Conservation (phyloP, 108 stramenopile genomes). For the Skeletonema costatum region DNA sequence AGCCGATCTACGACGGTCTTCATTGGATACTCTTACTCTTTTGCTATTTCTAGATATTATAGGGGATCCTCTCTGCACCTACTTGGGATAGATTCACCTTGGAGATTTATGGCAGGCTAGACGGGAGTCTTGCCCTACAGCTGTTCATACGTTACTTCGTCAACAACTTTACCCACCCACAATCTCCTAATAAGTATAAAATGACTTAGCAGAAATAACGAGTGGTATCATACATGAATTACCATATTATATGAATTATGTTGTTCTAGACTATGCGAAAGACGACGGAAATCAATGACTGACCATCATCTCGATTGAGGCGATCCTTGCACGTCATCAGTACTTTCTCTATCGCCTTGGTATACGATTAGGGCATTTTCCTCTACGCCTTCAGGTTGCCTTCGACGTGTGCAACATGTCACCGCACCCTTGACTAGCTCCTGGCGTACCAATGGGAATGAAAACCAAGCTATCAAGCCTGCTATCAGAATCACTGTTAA, state of each 20-base stretch:
- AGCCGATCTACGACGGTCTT: too few species aligned
- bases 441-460: slow-evolving; percentile 13
- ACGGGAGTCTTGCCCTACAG: too few species aligned
- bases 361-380: neutral
- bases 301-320: neutral
- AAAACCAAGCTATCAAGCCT: slow-evolving; percentile 2
- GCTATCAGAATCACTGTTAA: slow-evolving; percentile 2
- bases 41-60: too few species aligned
- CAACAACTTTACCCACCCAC: too few species aligned
- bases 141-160: too few species aligned
- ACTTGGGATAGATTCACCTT: too few species aligned
- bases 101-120: too few species aligned
- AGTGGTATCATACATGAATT: neutral
- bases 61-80: too few species aligned
- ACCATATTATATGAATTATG: neutral
- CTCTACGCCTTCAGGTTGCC: neutral
- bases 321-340: neutral
- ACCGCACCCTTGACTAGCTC: neutral
- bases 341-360: neutral
- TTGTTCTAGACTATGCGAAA: neutral
- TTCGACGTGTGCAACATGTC: neutral
- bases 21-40: too few species aligned
- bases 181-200: too few species aligned
- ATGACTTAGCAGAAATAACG: too few species aligned
- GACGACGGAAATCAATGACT: neutral